Percentiles rank a stretch among this genome's conserved stretches.
Evolutionary conservation across 768 basidiomycete species (phyloP).

Genomic region (Pleurotus eryngii): DNA sequence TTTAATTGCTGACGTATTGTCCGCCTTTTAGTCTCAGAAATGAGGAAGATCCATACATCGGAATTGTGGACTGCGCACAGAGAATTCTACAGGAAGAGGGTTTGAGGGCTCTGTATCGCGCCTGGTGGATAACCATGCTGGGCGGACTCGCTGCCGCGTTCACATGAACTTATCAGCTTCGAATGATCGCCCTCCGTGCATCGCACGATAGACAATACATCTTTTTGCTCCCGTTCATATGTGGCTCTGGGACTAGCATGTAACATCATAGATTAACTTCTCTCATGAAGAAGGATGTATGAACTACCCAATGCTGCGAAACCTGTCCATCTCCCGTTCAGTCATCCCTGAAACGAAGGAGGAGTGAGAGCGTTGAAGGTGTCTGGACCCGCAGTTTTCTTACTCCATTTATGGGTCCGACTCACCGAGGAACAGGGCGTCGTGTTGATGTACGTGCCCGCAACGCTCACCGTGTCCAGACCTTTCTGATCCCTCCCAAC

Average conservation of each 20-base stretch:
- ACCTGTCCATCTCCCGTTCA: not conserved
- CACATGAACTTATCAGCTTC: slow-evolving; percentile 25
- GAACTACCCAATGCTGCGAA: not conserved
- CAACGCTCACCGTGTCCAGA: not conserved
- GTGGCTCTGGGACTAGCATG: slow-evolving; percentile 5
- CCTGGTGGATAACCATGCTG: slow-evolving; percentile 81
- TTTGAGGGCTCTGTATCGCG: slow-evolving; percentile 67
- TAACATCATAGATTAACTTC: slow-evolving; percentile 1
- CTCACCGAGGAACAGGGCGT: slow-evolving; percentile 6
- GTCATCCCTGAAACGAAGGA: not conserved
- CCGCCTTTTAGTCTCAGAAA: slow-evolving; percentile 52
- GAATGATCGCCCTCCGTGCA: not conserved
- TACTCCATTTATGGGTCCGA: slow-evolving; percentile 1
- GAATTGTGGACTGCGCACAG: slow-evolving; percentile 72
- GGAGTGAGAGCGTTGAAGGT: not conserved
- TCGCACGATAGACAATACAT: not conserved
- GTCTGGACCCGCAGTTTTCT: slow-evolving; percentile 2
- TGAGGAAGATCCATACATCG: slow-evolving; percentile 77
- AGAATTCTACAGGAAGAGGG: slow-evolving; percentile 81
- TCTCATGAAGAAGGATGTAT: not conserved
- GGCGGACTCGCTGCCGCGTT: slow-evolving; percentile 59
- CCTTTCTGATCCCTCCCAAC: not conserved
- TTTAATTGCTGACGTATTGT: slow-evolving; percentile 7
- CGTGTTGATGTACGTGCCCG: not conserved
- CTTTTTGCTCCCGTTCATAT: not conserved